Base-by-base conservation (phyloP, 345 rosid genomes). In the Sonneratia alba region DNA sequence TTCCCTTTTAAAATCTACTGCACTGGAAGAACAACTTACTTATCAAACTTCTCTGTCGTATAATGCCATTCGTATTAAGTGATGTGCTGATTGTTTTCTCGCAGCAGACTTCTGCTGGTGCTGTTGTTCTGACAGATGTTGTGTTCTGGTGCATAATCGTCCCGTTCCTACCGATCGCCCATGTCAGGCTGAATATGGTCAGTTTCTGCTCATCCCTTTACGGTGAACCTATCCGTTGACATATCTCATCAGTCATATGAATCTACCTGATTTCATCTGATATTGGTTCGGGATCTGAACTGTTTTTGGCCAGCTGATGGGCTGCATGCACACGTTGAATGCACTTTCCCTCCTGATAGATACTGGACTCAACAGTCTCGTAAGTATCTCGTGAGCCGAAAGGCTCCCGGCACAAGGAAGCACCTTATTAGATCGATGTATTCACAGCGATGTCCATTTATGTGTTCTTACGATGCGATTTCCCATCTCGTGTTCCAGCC, bases 321-420 rank as follows among this genome's bases (percentile, higher is more conserved):
- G 86, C 11, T 87, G 91, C 82, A 87, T 91, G 89, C 97, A 94
- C 81, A 77, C 87, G 1, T 16, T 88, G 66, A 94, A 94, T 61
- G 91, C 83, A 4, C 80, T 75, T 34, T 82, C 86, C 56, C 89
- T 94, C 42, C 40, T 91, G 9, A 53, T 91, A 36, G 97, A 94
- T 15, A 83, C 92, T 8, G 74, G 80, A 43, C 87, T 94, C 62
- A 88, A 94, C 74, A 81, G 72, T 82, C 89, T 90, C 48, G 97
- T 90, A 83, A 90, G 97, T 80, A 69, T 36, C 68, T 0, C 42
- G 7, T 67, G 24, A 61, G 36, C n/a, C 34, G 53, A n/a, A 21
- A 65, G 55, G 56, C 24, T 56, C 16, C 27, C n/a, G 5, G 13
- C 38, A 45, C 43, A 24, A 34, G 19, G 22, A 12, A 56, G 56